Evolutionary conservation across 2,329 filamentous ascomycete genomes (phyloP), one percentile per base, ranked within the genome.

Genomic region (Fusarium cicatricum): DNA sequence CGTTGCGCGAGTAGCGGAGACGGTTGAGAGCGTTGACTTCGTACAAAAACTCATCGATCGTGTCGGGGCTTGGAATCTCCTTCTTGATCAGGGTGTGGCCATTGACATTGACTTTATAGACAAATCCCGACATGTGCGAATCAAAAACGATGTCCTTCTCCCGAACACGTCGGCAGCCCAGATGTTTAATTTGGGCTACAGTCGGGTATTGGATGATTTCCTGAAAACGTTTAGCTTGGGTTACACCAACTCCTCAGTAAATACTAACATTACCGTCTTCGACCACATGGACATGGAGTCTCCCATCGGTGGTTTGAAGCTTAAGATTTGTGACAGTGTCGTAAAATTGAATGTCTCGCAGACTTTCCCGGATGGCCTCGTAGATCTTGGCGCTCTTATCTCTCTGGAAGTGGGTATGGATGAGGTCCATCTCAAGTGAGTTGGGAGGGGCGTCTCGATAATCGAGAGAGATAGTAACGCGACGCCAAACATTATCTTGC

Each of bases 281-380:
- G n/a, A 95, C 93, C 46, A 99, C 95, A 73, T 98, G 95, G 7
- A 99, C 92, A 75, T 98, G 93, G 19, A 99, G 81, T 55, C 92
- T 87, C 12, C 91, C 91, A 52, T 96, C 90, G 5, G 86, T 88
- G 0, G 95, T 99, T 73, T 97, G 88, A 15, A 99, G 82, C 74
- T 96, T 97, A 60, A 99, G 83, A 68, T 98, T 98, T 15, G 95
- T 98, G 54, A 98, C 94, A 0, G 92, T 97, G 51, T 93, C 87
- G 75, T 96, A 98, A 72, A 97, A 99, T 66, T 97, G 90, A 45
- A 99, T 98, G 54, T 96, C 92, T n/a, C 84, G 81, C 2, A 99
- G 82, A 16, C 92, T 97, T 60, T 97, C 92, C 23, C 93, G 90
- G 65, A 99, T 96, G 3, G 92, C 90, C 74, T 97, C 92, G 75